A percentile compares a stretch with the other conserved stretches of the same genome.
Evolutionary conservation across 352 stramenopile species (phyloP).

Genomic region (Phytophthora foliorum): DNA sequence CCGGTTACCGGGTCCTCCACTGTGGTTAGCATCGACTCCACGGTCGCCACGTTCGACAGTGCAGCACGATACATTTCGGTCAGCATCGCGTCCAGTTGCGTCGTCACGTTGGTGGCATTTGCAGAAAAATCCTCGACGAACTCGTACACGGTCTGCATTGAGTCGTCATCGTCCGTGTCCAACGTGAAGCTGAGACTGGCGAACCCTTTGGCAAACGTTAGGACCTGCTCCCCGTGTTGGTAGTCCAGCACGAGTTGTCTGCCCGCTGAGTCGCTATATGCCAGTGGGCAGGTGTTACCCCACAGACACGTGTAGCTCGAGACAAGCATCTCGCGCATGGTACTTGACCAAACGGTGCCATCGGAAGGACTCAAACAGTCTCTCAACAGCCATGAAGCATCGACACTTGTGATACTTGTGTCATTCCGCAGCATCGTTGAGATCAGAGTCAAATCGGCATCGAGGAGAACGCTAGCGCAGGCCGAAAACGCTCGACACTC

Average conservation of each 20-base stretch:
- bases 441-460: slow-evolving; percentile 19
- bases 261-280: not conserved
- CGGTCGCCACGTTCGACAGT: slow-evolving; percentile 19
- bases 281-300: slow-evolving; percentile 21
- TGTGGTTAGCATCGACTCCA: slow-evolving; percentile 16
- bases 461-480: slow-evolving; percentile 10
- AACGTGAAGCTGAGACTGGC: slow-evolving; percentile 25
- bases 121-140: slow-evolving; percentile 24
- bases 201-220: slow-evolving; percentile 9
- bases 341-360: slow-evolving; percentile 21
- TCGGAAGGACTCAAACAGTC: slow-evolving; percentile 33
- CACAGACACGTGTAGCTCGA: slow-evolving; percentile 27
- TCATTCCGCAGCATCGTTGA: slow-evolving; percentile 12
- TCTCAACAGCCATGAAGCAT: slow-evolving; percentile 28
- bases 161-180: slow-evolving; percentile 9
- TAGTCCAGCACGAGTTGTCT: slow-evolving; percentile 21
- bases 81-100: slow-evolving; percentile 19
- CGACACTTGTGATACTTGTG: not conserved
- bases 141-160: slow-evolving; percentile 5
- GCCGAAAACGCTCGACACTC: slow-evolving; percentile 28
- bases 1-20: slow-evolving; percentile 1
- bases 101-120: slow-evolving; percentile 1
- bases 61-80: slow-evolving; percentile 26
- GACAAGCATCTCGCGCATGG: slow-evolving; percentile 16
- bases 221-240: slow-evolving; percentile 15